Conservation (phyloP, 805 yeast genomes). For the Kazachstania africana region DNA sequence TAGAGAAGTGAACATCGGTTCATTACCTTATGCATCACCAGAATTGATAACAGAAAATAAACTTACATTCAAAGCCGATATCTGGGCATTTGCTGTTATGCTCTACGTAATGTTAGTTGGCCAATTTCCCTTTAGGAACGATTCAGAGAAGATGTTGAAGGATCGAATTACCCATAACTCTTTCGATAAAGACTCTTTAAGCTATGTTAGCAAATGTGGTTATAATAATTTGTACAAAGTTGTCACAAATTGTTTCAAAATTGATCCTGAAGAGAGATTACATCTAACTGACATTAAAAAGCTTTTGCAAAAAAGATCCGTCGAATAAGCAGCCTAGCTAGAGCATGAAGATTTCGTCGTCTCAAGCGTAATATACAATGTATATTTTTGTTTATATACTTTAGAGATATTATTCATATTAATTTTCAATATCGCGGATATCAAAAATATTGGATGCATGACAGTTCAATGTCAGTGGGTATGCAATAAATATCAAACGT, state of each 20-base stretch:
- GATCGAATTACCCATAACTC: constrained; percentile 60
- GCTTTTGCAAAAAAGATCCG: constrained; percentile 12
- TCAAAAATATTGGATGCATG: too few relatives aligned
- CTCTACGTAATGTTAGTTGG: constrained; percentile 64
- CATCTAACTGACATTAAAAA: constrained; percentile 9
- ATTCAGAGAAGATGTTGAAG: constrained; percentile 69
- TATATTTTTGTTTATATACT: too few relatives aligned
- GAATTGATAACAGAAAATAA: constrained; percentile 39
- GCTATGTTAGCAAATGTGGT: constrained; percentile 27
- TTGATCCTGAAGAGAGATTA: not conserved
- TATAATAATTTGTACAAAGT: not conserved
- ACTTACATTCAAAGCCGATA: constrained; percentile 57
- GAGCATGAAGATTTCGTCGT: too few relatives aligned
- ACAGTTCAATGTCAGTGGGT: too few relatives aligned
- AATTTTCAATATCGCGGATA: too few relatives aligned
- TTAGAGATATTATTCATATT: too few relatives aligned
- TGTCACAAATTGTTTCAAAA: constrained; percentile 1
- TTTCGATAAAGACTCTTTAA: constrained; percentile 38
- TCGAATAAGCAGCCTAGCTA: too few relatives aligned
- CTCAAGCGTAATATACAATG: too few relatives aligned
- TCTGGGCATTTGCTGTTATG: constrained; percentile 86
- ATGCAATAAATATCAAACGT: too few relatives aligned
- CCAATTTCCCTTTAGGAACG: constrained; percentile 70
- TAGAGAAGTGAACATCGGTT: constrained; percentile 52
- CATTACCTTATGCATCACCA: constrained; percentile 88